Percentiles rank a stretch among this genome's conserved stretches.
Evolutionary conservation across 73 alveolate genomes (phyloP).

Genomic region (Symbiodinium natans): DNA sequence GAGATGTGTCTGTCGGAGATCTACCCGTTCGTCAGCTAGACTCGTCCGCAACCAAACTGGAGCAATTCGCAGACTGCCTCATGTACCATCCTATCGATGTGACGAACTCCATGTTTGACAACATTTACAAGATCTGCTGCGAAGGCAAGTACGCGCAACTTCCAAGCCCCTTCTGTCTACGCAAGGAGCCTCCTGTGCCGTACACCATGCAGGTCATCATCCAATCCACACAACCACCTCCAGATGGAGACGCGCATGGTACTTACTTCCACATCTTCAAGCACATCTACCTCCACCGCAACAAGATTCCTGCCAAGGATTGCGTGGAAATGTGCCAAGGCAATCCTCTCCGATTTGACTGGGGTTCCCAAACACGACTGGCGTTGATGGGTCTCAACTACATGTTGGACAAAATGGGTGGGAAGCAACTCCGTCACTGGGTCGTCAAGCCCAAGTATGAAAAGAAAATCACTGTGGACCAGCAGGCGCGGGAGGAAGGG

Average conservation of each 20-base stretch:
- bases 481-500: background rate
- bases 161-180: background rate
- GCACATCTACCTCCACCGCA: slow-evolving; percentile 9
- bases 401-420: slow-evolving; percentile 22
- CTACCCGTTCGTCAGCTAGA: background rate
- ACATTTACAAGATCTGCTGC: background rate
- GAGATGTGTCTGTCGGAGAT: background rate
- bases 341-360: background rate
- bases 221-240: background rate
- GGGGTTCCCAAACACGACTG: background rate
- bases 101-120: background rate
- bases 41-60: background rate
- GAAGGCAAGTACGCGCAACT: background rate
- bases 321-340: background rate
- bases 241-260: slow-evolving; percentile 31
- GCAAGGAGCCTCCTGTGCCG: background rate
- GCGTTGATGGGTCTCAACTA: background rate
- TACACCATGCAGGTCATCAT: slow-evolving; percentile 30
- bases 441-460: background rate
- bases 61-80: background rate
- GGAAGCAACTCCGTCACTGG: slow-evolving; percentile 30
- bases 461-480: background rate
- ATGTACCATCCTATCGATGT: too few relatives aligned
- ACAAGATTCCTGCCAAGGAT: background rate
- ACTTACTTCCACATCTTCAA: background rate